phyloP scores from a whole-genome alignment of 345 rosid genomes.

The Camelina laxa region DNA sequence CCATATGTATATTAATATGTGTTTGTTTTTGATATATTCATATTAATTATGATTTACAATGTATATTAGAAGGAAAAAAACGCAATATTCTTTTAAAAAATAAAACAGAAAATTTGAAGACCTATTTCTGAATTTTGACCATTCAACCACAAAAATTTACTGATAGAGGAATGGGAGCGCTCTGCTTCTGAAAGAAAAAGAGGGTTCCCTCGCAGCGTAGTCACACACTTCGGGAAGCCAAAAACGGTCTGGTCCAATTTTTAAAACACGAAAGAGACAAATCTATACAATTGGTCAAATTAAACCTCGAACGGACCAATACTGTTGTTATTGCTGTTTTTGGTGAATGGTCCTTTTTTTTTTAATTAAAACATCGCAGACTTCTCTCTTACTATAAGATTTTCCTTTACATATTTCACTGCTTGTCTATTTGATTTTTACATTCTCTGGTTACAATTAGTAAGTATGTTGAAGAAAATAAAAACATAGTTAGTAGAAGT shows the following conservation, averaged over 20 bases:
- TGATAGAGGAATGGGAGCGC: constrained; percentile 32
- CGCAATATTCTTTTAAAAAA: not conserved
- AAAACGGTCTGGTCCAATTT: constrained; percentile 42
- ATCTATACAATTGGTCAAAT: constrained; percentile 44
- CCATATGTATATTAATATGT: not conserved
- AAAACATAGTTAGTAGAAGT: constrained; percentile 41
- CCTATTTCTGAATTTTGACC: not conserved
- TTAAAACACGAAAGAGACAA: constrained; percentile 44
- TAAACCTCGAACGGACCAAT: constrained; percentile 46
- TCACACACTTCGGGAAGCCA: constrained; percentile 43
- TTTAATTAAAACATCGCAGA: constrained; percentile 23
- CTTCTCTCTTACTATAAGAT: not conserved
- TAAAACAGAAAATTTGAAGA: not conserved
- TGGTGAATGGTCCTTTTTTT: constrained; percentile 44
- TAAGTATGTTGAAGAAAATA: not conserved
- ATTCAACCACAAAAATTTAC: not conserved
- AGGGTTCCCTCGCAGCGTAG: constrained; percentile 26
- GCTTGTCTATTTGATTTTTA: not conserved
- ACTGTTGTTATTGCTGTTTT: constrained; percentile 44
- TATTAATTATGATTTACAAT: not conserved
- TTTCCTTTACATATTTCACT: not conserved
- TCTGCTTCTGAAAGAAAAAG: constrained; percentile 30
- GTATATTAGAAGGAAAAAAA: not conserved
- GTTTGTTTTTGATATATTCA: not conserved
- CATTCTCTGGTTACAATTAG: not conserved